phyloP scores from a whole-genome alignment of 352 stramenopile species.

The Phytophthora capsici region DNA sequence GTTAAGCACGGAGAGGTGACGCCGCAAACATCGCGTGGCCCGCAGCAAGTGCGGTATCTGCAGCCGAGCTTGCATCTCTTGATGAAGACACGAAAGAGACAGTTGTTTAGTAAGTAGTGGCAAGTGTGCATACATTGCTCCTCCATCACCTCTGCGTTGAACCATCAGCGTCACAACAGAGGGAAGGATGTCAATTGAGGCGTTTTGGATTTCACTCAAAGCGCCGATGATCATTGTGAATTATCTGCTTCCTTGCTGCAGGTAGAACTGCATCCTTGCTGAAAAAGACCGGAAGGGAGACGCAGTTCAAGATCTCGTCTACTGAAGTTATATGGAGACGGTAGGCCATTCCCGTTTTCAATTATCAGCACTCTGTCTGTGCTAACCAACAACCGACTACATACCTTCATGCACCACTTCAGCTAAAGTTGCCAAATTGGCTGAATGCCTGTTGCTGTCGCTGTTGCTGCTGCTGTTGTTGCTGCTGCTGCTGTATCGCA shows the following conservation, averaged over 20 bases:
- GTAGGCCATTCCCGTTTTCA: conserved; percentile 25
- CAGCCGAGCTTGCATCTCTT: conserved; percentile 23
- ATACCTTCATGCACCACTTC: conserved; percentile 14
- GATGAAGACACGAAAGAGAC: conserved; percentile 20
- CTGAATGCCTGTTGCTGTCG: conserved; percentile 66
- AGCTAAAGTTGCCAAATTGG: conserved; percentile 60
- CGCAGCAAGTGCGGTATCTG: conserved; percentile 21
- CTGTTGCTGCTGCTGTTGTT: conserved; percentile 62
- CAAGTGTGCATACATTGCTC: conserved; percentile 38
- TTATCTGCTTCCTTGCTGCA: conserved; percentile 11
- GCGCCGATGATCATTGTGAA: conserved; percentile 27
- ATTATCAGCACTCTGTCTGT: conserved; percentile 29
- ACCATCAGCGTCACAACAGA: conserved; percentile 26
- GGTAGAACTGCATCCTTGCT: neutral
- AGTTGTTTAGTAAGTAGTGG: conserved; percentile 26
- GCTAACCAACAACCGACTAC: conserved; percentile 17
- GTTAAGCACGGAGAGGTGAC: conserved; percentile 6
- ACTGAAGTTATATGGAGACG: conserved; percentile 20
- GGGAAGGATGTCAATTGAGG: conserved; percentile 29
- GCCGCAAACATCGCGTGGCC: conserved; percentile 11
- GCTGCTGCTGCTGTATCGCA: conserved; percentile 54
- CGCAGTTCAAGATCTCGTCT: conserved; percentile 27
- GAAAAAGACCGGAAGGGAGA: conserved; percentile 1
- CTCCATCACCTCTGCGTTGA: conserved; percentile 32
- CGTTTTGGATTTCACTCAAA: conserved; percentile 33